Evolutionary conservation across 768 basidiomycete genomes (phyloP), one percentile per base, ranked within the genome.

Genomic region (Leccinellum luteum): DNA sequence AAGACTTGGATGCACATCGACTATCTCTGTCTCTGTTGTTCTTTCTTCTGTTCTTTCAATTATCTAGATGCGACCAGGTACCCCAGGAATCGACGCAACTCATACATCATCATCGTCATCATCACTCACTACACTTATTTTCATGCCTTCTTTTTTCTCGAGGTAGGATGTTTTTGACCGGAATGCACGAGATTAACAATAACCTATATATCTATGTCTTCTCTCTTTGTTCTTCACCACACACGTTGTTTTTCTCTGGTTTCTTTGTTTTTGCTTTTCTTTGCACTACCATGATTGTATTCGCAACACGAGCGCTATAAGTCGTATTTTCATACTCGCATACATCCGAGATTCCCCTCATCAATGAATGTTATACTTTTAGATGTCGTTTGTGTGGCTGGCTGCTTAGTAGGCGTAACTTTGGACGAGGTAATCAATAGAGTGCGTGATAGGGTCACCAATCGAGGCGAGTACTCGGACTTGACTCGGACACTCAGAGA

Each of bases 51-150:
- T 56, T 47, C 52, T 64, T n/a, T 55, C 56, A 60, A 47, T 50
- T 21, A 48, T 66, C 54, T 70, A 69, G 66, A 70, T 58, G 66
- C 58, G 51, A 53, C 50, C 15, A 34, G 41, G 52, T 41, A 60
- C 41, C 41, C 48, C 27, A 32, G 56, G 52, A 59, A 45, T 51
- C 38, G 30, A 35, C 34, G 53, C 55, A 64, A 43, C 41, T 41
- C 5, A 43, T 41, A n/a, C n/a, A 41, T 43, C 19, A 43, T 43
- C 41, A 43, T 19, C 19, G 12, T 43, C 41, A 34, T 21, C 21
- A 59, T 15, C 57, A 47, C 53, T 31, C 27, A 52, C 48, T 34
- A 52, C 48, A 48, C 48, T 27, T 27, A 28, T 27, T 27, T 6
- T 6, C 6, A 27, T 17, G 3, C 48, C 25, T n/a, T 43, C 23